phyloP scores from a whole-genome alignment of 2,329 filamentous ascomycete genomes.

The Davidsoniella australis region DNA sequence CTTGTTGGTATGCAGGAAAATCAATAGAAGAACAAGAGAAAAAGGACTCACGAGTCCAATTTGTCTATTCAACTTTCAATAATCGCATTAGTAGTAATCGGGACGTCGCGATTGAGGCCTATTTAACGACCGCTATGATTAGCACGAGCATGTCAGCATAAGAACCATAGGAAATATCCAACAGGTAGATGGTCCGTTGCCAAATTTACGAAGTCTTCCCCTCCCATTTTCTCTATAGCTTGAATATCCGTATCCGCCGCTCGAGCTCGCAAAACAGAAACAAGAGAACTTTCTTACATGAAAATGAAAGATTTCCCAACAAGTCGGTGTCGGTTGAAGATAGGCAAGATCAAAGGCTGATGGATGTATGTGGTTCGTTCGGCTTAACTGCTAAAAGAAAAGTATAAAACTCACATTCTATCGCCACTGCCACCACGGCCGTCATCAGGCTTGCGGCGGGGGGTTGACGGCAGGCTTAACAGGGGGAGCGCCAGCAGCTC shows the following conservation, averaged over 20 bases:
- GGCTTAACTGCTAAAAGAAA: neutral
- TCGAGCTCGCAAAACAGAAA: neutral
- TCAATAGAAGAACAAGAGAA: neutral
- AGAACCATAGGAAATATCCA: neutral
- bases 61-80: no score
- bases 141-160: neutral
- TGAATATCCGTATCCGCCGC: neutral
- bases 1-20: neutral
- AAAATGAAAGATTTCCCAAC: constrained; percentile 16
- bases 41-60: neutral
- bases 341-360: neutral
- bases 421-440: neutral
- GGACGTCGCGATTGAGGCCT: neutral
- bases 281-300: neutral
- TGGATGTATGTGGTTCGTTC: no score
- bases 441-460: neutral
- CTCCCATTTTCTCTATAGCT: neutral
- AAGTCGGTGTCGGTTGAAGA: constrained; percentile 2
- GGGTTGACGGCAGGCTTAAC: constrained; percentile 20
- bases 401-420: constrained; percentile 5
- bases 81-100: neutral
- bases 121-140: constrained; percentile 1
- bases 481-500: constrained; percentile 42
- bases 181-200: neutral
- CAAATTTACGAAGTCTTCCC: no score